Conservation (phyloP, 2,329 filamentous ascomycete species). For the Microsporum ferrugineum region DNA sequence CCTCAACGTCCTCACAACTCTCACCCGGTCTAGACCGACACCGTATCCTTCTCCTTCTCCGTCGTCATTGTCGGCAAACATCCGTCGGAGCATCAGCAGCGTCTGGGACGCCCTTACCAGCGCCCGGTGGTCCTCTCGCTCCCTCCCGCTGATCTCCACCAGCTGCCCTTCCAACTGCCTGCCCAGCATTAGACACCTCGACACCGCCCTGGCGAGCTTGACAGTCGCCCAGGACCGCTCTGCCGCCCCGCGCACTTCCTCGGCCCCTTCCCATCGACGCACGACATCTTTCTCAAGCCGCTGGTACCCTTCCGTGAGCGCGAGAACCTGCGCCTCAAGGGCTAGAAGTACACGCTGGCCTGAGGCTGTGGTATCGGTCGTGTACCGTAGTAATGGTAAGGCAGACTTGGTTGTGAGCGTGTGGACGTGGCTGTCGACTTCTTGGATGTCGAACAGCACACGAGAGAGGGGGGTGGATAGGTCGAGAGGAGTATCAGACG, state of each 20-base stretch:
- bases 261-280: slow-evolving; percentile 72
- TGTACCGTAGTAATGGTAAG: slow-evolving; percentile 67
- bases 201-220: slow-evolving; percentile 62
- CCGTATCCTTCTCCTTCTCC: slow-evolving; percentile 57
- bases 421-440: slow-evolving; percentile 93
- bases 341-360: slow-evolving; percentile 61
- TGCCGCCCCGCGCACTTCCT: slow-evolving; percentile 67
- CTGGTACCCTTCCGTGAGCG: slow-evolving; percentile 72
- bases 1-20: slow-evolving; percentile 59
- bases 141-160: slow-evolving; percentile 49
- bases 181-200: slow-evolving; percentile 67
- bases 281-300: slow-evolving; percentile 79
- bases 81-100: slow-evolving; percentile 60
- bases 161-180: slow-evolving; percentile 81
- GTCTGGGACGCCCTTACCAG: slow-evolving; percentile 75
- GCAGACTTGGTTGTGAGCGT: slow-evolving; percentile 74
- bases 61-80: slow-evolving; percentile 54
- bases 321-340: slow-evolving; percentile 67
- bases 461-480: slow-evolving; percentile 86
- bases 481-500: slow-evolving; percentile 78
- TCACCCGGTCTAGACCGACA: slow-evolving; percentile 57
- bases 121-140: slow-evolving; percentile 34
- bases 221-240: slow-evolving; percentile 71
- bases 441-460: slow-evolving; percentile 91
- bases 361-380: slow-evolving; percentile 59